A percentile compares a stretch with the other conserved stretches of the same genome.
phyloP scores from a whole-genome alignment of 768 basidiomycete genomes.

The Trametes cingulata region DNA sequence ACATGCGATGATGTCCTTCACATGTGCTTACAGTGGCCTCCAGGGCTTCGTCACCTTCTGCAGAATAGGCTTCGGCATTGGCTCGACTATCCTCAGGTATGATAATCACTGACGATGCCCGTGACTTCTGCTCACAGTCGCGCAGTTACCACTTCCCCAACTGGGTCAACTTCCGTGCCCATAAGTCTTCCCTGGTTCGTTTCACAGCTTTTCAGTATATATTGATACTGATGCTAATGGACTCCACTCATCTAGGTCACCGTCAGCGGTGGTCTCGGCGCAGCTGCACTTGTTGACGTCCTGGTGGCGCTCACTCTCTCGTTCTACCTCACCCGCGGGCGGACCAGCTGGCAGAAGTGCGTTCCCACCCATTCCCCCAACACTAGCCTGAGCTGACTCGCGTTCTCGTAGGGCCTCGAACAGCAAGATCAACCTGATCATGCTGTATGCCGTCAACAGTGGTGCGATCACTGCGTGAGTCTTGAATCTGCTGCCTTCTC shows the following conservation, averaged over 20 bases:
- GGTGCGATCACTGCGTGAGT: conserved; percentile 19
- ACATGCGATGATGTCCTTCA: no score
- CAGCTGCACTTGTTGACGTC: conserved; percentile 12
- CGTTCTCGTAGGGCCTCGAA: conserved; percentile 3
- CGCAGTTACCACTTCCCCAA: not conserved
- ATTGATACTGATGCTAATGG: not conserved
- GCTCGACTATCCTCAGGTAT: conserved; percentile 13
- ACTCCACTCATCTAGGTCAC: not conserved
- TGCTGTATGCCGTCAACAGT: conserved; percentile 17
- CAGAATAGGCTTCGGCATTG: conserved; percentile 17
- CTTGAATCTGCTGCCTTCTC: not conserved
- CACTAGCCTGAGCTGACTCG: not conserved
- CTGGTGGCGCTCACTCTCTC: conserved; percentile 20
- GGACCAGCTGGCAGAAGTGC: conserved; percentile 9
- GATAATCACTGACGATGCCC: not conserved
- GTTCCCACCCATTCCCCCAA: no score
- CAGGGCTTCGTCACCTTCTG: conserved; percentile 5
- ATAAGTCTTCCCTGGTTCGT: conserved; percentile 9
- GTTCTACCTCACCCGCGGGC: conserved; percentile 11
- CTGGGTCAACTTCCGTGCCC: conserved; percentile 11
- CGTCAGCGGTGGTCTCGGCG: conserved; percentile 13
- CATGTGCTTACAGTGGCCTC: not conserved
- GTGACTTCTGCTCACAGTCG: not conserved
- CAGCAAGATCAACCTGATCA: conserved; percentile 13
- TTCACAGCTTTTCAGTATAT: not conserved